phyloP scores from a whole-genome alignment of 345 rosid genomes.

The Lepidium africanum region DNA sequence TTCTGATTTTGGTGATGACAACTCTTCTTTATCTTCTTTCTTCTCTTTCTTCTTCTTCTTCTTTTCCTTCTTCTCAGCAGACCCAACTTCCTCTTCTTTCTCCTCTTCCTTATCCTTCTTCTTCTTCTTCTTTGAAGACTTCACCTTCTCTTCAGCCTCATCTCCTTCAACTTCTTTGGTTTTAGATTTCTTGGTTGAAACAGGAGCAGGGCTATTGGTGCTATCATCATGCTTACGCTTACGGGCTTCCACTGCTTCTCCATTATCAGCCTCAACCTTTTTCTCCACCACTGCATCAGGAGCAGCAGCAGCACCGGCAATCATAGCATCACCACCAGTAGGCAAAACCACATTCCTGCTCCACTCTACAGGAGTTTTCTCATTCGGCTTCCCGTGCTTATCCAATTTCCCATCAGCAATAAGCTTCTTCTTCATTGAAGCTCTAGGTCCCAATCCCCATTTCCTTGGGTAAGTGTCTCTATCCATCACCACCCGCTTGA shows the following conservation, averaged over 20 bases:
- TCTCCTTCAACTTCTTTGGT: conserved; percentile 26
- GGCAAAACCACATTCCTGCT: conserved; percentile 65
- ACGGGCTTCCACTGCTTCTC: conserved; percentile 35
- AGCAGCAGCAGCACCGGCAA: conserved; percentile 70
- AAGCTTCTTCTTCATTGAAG: conserved; percentile 84
- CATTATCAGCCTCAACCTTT: conserved; percentile 29
- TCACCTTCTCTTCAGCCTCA: conserved; percentile 29
- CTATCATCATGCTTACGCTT: conserved; percentile 53
- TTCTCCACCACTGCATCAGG: conserved; percentile 23
- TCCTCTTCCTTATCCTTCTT: conserved; percentile 46
- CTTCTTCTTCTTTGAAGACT: conserved; percentile 34
- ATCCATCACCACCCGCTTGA: conserved; percentile 97
- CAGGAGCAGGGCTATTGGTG: conserved; percentile 32
- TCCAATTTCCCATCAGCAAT: conserved; percentile 75
- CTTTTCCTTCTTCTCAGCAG: conserved; percentile 37
- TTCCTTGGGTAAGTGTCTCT: conserved; percentile 95
- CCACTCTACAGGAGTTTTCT: conserved; percentile 77
- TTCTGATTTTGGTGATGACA: conserved; percentile 56
- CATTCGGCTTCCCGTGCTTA: conserved; percentile 86
- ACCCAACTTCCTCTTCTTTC: conserved; percentile 45
- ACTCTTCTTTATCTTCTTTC: conserved; percentile 29
- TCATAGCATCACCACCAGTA: conserved; percentile 59
- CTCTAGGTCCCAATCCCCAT: conserved; percentile 90
- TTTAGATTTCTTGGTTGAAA: conserved; percentile 51
- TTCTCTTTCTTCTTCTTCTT: conserved; percentile 41